These are phyloP conservation scores for Ophidiomyces ophidiicola DNA, from an alignment of 2,329 filamentous ascomycete species.

Conservation along the genomic window DNA sequence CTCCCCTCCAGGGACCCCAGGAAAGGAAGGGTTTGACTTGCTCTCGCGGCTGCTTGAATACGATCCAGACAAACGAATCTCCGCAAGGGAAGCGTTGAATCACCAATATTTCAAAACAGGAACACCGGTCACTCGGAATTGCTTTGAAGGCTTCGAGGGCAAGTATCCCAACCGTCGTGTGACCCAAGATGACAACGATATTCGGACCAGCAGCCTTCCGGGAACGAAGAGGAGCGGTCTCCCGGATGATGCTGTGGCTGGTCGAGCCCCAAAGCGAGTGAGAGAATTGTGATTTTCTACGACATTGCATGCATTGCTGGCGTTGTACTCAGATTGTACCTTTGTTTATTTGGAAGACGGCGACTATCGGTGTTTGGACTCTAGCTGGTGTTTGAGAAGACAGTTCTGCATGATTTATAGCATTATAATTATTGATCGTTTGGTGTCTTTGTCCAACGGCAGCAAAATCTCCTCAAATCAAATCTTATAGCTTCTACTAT, in stretches of 20 bases:
- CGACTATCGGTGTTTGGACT: too few species aligned
- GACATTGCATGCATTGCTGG: too few species aligned
- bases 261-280: constrained; percentile 42
- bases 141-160: constrained; percentile 77
- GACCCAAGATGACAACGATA: constrained; percentile 91
- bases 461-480: too few species aligned
- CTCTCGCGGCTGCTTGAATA: constrained; percentile 79
- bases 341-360: too few species aligned
- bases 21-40: constrained; percentile 67
- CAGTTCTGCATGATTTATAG: too few species aligned
- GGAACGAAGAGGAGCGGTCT: constrained; percentile 82
- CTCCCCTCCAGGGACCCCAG: constrained; percentile 45
- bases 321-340: too few species aligned
- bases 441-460: too few species aligned
- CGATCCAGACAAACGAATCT: constrained; percentile 77
- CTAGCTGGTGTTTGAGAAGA: too few species aligned
- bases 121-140: constrained; percentile 61
- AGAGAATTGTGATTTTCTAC: constrained; percentile 34
- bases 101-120: constrained; percentile 75
- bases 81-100: constrained; percentile 74
- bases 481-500: too few species aligned
- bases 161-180: constrained; percentile 86
- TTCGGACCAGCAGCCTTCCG: constrained; percentile 74
- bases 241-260: constrained; percentile 64
- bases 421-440: too few species aligned